These are phyloP conservation scores for Eutypa lata DNA, from an alignment of 2,329 filamentous ascomycete genomes.

Conservation along the genomic window DNA sequence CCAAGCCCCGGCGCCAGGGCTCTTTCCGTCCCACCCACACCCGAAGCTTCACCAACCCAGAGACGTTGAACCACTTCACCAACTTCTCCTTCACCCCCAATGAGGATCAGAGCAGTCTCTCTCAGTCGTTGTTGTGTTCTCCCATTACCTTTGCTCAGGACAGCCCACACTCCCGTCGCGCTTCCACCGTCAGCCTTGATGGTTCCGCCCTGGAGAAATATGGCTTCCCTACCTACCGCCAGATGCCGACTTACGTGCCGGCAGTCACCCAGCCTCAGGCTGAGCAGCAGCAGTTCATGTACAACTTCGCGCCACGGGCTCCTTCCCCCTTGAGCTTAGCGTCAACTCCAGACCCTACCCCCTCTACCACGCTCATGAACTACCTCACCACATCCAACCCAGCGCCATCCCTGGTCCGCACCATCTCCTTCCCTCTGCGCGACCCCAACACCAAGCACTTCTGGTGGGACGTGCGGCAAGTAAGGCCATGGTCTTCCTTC, in stretches of 20 bases:
- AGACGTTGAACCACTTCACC: slow-evolving; percentile 44
- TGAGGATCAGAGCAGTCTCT: slow-evolving; percentile 31
- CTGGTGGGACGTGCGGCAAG: slow-evolving; percentile 93
- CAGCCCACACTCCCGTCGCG: slow-evolving; percentile 49
- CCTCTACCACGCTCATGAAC: slow-evolving; percentile 67
- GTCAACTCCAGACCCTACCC: slow-evolving; percentile 41
- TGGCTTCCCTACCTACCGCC: slow-evolving; percentile 81
- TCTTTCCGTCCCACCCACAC: slow-evolving; percentile 45
- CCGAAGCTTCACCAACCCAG: slow-evolving; percentile 61
- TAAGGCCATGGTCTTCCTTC: slow-evolving; percentile 81
- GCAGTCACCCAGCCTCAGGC: slow-evolving; percentile 25
- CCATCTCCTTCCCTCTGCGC: slow-evolving; percentile 65
- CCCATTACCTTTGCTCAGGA: slow-evolving; percentile 56
- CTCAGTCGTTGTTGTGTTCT: slow-evolving; percentile 60
- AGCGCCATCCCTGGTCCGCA: slow-evolving; percentile 76
- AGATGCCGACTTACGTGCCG: slow-evolving; percentile 58
- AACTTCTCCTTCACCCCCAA: slow-evolving; percentile 36
- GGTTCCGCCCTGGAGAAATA: slow-evolving; percentile 64
- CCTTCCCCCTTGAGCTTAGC: slow-evolving; percentile 34
- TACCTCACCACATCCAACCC: slow-evolving; percentile 81
- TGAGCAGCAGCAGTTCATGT: slow-evolving; percentile 44
- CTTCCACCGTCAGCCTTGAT: slow-evolving; percentile 67
- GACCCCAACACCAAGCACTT: slow-evolving; percentile 76
- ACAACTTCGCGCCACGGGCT: slow-evolving; percentile 44
- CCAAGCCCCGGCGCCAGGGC: slow-evolving; percentile 26